These are phyloP conservation scores for Edaphochlamys debaryana DNA, from an alignment of 139 green algal genomes.

Conservation along the genomic window DNA sequence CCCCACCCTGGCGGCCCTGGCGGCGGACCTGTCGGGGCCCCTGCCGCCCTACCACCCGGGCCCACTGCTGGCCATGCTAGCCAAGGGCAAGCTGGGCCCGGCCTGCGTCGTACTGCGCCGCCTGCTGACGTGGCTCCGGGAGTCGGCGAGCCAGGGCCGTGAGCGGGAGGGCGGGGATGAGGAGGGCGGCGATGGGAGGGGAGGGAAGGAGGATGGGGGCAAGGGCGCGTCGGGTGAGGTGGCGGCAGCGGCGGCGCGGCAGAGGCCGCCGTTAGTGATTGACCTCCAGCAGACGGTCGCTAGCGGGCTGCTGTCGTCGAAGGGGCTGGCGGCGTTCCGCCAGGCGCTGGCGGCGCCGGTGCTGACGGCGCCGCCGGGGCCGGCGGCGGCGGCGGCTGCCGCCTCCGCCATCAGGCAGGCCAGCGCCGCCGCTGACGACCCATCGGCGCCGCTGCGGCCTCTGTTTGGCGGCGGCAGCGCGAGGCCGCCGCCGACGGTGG, in stretches of 20 bases:
- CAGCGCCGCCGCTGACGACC: background rate
- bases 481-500: no score
- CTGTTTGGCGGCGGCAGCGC: background rate
- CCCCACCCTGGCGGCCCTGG: background rate
- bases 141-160: background rate
- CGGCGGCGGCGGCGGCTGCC: background rate
- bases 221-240: no score
- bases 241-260: background rate
- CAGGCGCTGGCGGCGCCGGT: slow-evolving; percentile 4
- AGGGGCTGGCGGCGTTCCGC: slow-evolving; percentile 24
- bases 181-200: background rate
- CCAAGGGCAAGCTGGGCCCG: slow-evolving; percentile 38
- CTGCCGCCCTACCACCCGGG: slow-evolving; percentile 55
- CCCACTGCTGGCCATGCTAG: slow-evolving; percentile 41
- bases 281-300: background rate
- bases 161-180: background rate
- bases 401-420: background rate
- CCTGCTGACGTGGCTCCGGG: slow-evolving; percentile 45
- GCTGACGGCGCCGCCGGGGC: background rate
- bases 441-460: background rate
- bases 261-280: background rate
- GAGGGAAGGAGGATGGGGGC: background rate
- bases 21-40: slow-evolving; percentile 15
- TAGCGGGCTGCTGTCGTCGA: slow-evolving; percentile 2
- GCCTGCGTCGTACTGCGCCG: slow-evolving; percentile 39